phyloP scores from a whole-genome alignment of 2,329 filamentous ascomycete genomes.

The Colletotrichum lindemuthianum region DNA sequence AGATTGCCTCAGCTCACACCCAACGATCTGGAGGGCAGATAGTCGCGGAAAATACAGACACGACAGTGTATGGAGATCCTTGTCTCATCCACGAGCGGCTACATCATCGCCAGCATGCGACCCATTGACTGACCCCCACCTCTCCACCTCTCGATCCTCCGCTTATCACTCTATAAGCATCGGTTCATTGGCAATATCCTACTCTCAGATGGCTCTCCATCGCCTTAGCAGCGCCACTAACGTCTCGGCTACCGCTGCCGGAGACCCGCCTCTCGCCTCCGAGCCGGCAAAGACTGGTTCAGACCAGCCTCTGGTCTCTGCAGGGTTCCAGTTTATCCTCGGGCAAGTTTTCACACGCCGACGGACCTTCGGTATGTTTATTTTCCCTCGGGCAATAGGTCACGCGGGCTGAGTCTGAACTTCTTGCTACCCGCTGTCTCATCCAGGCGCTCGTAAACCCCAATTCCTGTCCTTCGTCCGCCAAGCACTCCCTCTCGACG shows the following conservation, averaged over 20 bases:
- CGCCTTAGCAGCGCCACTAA: neutral
- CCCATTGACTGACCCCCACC: neutral
- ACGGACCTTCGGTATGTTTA: neutral
- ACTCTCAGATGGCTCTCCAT: neutral
- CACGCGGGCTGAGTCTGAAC: neutral
- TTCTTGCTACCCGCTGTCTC: neutral
- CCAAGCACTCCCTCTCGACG: no score
- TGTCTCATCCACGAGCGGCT: neutral
- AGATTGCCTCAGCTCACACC: no score
- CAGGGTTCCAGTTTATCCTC: constrained; percentile 15
- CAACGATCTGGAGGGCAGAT: no score
- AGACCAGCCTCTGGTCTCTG: constrained; percentile 11
- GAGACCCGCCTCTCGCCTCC: constrained; percentile 10
- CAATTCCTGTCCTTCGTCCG: no score
- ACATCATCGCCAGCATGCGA: constrained; percentile 1
- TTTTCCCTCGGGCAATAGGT: no score
- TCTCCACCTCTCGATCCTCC: neutral
- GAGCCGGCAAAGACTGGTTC: constrained; percentile 18
- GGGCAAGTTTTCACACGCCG: constrained; percentile 15
- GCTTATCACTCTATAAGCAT: neutral
- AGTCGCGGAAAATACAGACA: no score
- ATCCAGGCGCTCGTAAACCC: no score
- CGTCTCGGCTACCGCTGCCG: constrained; percentile 15
- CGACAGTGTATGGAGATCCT: no score
- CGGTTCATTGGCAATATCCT: neutral